Evolutionary conservation across 2,329 filamentous ascomycete species (phyloP).

Genomic region (Colletotrichum sublineola): DNA sequence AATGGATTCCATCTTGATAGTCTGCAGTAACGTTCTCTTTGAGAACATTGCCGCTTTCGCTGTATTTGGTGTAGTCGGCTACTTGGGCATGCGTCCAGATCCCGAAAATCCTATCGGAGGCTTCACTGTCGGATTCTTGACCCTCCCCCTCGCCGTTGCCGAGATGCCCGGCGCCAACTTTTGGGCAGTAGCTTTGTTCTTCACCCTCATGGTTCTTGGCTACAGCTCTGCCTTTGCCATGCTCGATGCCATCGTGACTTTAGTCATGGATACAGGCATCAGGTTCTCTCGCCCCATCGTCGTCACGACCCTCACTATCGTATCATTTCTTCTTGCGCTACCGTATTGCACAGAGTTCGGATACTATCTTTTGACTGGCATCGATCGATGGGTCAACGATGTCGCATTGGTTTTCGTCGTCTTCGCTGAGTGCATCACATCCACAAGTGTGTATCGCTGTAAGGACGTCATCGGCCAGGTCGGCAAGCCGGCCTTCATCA

Average conservation of each 20-base stretch:
- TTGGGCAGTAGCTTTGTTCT: conserved; percentile 70
- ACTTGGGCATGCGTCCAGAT: conserved; percentile 53
- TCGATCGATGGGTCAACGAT: conserved; percentile 70
- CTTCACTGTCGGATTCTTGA: conserved; percentile 71
- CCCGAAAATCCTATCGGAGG: conserved; percentile 60
- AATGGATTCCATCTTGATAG: conserved; percentile 69
- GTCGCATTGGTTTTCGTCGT: conserved; percentile 67
- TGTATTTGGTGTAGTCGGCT: conserved; percentile 69
- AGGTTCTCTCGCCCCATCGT: conserved; percentile 61
- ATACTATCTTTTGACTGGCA: conserved; percentile 66
- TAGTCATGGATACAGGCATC: conserved; percentile 66
- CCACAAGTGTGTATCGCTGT: conserved; percentile 68
- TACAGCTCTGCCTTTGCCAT: conserved; percentile 72
- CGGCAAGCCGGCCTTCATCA: conserved; percentile 57
- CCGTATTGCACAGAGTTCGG: conserved; percentile 71
- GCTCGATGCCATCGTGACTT: conserved; percentile 68
- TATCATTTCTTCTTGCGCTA: conserved; percentile 67
- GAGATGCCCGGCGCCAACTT: conserved; percentile 70
- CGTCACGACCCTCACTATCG: conserved; percentile 62
- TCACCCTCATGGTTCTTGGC: conserved; percentile 69
- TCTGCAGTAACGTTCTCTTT: conserved; percentile 67
- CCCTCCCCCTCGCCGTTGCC: conserved; percentile 66
- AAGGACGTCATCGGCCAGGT: conserved; percentile 60
- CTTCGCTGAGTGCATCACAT: conserved; percentile 64
- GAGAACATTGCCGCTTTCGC: conserved; percentile 65